Conservation (phyloP, 1,139 yeast species). For the Pneumocystis wakefieldiae region DNA sequence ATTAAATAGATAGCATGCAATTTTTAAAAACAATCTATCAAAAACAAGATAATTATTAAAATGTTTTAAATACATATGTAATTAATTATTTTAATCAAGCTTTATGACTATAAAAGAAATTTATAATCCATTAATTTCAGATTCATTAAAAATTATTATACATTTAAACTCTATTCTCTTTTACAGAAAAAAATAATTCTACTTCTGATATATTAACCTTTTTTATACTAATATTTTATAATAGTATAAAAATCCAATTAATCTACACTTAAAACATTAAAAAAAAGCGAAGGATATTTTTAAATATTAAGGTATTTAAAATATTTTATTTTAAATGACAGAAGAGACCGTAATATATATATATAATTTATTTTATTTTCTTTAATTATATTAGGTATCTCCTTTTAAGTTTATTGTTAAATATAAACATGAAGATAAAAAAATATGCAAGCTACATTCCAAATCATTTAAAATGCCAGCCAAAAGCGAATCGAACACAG, state of each 20-base stretch:
- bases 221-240: not conserved
- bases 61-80: not conserved
- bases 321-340: not conserved
- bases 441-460: not conserved
- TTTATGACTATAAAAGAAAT: not conserved
- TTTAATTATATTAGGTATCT: not conserved
- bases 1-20: not conserved
- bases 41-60: not conserved
- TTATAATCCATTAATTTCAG: not conserved
- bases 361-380: not conserved
- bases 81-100: not conserved
- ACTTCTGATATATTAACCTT: not conserved
- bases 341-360: not conserved
- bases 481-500: not conserved
- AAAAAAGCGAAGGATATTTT: no score
- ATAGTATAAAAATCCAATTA: not conserved
- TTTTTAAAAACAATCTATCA: not conserved
- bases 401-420: not conserved
- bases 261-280: no score
- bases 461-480: not conserved
- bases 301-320: not conserved
- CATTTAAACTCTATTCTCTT: not conserved
- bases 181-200: not conserved
- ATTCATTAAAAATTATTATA: not conserved
- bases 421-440: not conserved